phyloP scores from a whole-genome alignment of 176 grass and related monocot species.

The Oryza longistaminata region DNA sequence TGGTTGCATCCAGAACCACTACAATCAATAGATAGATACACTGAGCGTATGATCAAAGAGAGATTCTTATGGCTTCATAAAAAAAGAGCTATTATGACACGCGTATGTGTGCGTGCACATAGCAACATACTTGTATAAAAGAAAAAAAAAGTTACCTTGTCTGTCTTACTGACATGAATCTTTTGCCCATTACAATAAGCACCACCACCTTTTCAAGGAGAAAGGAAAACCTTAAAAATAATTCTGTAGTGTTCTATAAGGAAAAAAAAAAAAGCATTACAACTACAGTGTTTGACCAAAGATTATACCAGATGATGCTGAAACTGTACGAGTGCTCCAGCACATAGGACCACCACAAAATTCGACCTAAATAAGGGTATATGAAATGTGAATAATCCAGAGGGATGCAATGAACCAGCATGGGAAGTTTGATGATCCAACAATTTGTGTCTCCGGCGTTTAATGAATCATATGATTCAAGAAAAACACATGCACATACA shows the following conservation, averaged over 20 bases:
- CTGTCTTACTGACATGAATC: conserved; percentile 87
- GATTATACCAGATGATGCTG: conserved; percentile 76
- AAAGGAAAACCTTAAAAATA: conserved; percentile 30
- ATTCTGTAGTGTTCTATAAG: background rate
- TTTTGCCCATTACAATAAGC: conserved; percentile 96
- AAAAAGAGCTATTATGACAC: background rate
- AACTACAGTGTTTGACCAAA: conserved; percentile 23
- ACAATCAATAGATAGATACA: conserved; percentile 11
- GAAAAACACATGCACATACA: conserved; percentile 33
- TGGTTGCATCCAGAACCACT: conserved; percentile 22
- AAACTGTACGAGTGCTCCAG: conserved; percentile 85
- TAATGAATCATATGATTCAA: conserved; percentile 14
- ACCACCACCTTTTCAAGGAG: conserved; percentile 66
- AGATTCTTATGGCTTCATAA: conserved; percentile 1
- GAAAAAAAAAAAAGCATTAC: background rate
- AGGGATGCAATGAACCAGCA: conserved; percentile 6
- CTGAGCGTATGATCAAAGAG: background rate
- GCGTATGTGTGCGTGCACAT: conserved; percentile 8
- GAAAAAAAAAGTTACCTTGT: conserved; percentile 58
- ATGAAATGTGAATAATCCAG: conserved; percentile 24
- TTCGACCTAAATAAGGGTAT: conserved; percentile 62
- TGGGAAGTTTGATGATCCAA: background rate
- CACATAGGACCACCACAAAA: conserved; percentile 97
- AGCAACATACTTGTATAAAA: conserved; percentile 23
- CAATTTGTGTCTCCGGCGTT: background rate